Percentiles rank a stretch among this genome's conserved stretches.
These are phyloP conservation scores for Colletotrichum chlorophyti DNA, from an alignment of 2,329 filamentous ascomycete genomes.

Conservation along the genomic window DNA sequence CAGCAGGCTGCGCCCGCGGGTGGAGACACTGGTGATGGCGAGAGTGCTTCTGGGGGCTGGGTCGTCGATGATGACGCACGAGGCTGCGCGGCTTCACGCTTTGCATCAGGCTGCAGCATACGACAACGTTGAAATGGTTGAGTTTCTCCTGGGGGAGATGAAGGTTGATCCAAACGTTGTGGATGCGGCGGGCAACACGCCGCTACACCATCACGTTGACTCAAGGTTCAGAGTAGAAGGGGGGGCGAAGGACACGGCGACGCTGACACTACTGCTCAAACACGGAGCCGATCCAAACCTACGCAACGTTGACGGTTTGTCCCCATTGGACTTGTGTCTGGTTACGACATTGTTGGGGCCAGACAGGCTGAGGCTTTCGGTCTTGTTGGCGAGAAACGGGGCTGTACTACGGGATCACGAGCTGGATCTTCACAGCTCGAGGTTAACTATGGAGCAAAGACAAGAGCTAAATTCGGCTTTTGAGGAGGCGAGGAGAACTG, in stretches of 20 bases:
- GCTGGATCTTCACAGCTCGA: neutral
- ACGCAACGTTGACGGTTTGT: conserved; percentile 1
- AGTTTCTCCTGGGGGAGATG: neutral
- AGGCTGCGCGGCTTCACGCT: conserved; percentile 6
- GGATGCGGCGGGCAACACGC: conserved; percentile 15
- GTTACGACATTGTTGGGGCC: neutral
- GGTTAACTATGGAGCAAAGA: conserved; percentile 1
- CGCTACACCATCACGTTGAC: conserved; percentile 21
- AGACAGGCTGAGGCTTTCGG: conserved; percentile 2
- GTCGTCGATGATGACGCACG: conserved; percentile 13
- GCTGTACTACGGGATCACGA: conserved; percentile 1
- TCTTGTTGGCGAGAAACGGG: neutral
- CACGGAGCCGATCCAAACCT: conserved; percentile 40
- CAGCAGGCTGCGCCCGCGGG: neutral
- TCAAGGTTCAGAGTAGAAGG: conserved; percentile 1
- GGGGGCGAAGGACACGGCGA: neutral
- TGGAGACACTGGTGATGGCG: neutral
- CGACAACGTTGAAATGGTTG: conserved; percentile 2
- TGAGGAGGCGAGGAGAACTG: neutral
- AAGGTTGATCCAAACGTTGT: neutral
- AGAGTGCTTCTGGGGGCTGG: neutral
- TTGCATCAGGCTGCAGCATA: conserved; percentile 18
- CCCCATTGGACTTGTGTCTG: conserved; percentile 15
- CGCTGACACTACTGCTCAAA: conserved; percentile 33
- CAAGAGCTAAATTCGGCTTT: neutral